Evolutionary conservation across 306 rosid genomes (phyloP), one percentile per base, ranked within the genome.

Genomic region (Cicer arietinum): DNA sequence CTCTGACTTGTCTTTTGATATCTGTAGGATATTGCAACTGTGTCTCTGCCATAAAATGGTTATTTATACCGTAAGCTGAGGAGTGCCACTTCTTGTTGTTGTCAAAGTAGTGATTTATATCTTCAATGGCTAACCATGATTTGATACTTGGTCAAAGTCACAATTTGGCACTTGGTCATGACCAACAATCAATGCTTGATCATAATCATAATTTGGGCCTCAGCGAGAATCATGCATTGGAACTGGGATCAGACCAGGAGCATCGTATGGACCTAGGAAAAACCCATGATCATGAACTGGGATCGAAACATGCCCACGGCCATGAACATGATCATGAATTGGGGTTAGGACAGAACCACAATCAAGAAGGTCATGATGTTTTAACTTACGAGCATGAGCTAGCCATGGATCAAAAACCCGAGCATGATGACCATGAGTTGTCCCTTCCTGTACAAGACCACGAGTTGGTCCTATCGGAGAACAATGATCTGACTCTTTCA

Each of bases 141-240:
- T 62, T 91, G 86, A 83, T 93, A 57, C 88, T 93, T 67, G 93
- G 91, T 52, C 91, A 88, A 75, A 85, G 73, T 82, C 96, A 85
- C 75, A 88, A 78, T 83, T 57, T 85, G 74, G 88, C 86, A 7
- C 87, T 80, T 45, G 89, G 91, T 71, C 97, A 86, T 78, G 90
- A 89, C 77, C 98, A 84, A 76, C 96, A 81, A 39, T 64, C 85
- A 84, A 85, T 84, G 76, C 62, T 89, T 77, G 85, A 80, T 40
- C 93, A 88, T 75, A 81, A 79, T 83, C 93, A 88, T 71, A 81
- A 82, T 80, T 35, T 89, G 77, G 96, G 82, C 59, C 88, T 80
- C 59, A 79, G 80, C 17, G 86, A 90, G 86, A 84, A 76, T 68
- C 90, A 87, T 77, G 84, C 71, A 48, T 74, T 93, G 86, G 92